A percentile compares a stretch with the other conserved stretches of the same genome.
phyloP scores from a whole-genome alignment of 352 stramenopile genomes.

The Pythium coloratum region DNA sequence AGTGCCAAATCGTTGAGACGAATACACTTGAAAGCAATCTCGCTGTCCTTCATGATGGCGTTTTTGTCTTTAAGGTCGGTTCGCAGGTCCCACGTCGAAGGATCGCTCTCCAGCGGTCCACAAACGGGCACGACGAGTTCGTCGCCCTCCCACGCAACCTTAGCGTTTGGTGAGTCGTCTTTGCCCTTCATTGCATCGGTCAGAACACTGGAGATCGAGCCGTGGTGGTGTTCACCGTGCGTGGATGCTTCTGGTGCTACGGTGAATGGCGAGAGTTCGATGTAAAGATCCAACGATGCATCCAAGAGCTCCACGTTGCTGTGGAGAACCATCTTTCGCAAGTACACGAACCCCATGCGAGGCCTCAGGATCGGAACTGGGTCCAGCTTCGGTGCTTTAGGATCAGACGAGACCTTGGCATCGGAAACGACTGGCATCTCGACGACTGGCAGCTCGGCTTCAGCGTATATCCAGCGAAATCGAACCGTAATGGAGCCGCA shows the following conservation, averaged over 20 bases:
- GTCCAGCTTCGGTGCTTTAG: neutral
- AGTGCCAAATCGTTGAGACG: conserved; percentile 8
- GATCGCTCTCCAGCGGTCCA: conserved; percentile 2
- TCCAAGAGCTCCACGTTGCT: conserved; percentile 30
- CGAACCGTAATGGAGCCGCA: conserved; percentile 39
- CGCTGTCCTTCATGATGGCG: conserved; percentile 40
- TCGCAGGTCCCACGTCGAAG: conserved; percentile 6
- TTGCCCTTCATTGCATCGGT: conserved; percentile 34
- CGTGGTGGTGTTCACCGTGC: neutral
- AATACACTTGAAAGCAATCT: conserved; percentile 27
- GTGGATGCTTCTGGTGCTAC: neutral
- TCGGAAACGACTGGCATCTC: neutral
- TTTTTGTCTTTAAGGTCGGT: conserved; percentile 52
- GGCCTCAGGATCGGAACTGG: conserved; percentile 6
- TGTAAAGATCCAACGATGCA: conserved; percentile 39
- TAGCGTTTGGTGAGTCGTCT: conserved; percentile 1
- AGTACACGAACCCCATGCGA: conserved; percentile 26
- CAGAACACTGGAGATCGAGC: conserved; percentile 25
- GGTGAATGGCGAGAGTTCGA: conserved; percentile 27
- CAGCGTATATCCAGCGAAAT: conserved; percentile 44
- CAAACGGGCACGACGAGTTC: conserved; percentile 33
- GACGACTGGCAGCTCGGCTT: conserved; percentile 27
- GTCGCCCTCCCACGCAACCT: conserved; percentile 32
- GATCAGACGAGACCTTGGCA: neutral
- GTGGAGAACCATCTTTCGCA: conserved; percentile 28